Base-by-base conservation (phyloP, 129 eudicot genomes). In the Lonicera japonica region DNA sequence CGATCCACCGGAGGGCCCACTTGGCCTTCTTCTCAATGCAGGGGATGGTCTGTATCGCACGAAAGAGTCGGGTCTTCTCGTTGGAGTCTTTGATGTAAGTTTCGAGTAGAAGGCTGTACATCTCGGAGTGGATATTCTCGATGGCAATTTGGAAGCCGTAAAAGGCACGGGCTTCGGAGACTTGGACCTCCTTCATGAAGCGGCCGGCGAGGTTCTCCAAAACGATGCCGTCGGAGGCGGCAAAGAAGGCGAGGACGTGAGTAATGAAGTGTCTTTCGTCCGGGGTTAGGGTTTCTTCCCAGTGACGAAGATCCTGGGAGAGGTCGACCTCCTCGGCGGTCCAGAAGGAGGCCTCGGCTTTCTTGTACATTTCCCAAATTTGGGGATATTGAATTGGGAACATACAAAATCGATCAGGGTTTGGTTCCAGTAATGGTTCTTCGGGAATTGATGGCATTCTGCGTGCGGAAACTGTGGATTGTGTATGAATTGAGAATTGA, bases 111-210 rank as follows among this genome's bases (percentile, higher is more conserved):
- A 85, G 76, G 76, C 95, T 86, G 74, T 89, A 89, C 95, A 89
- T 89, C 68, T 89, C 96, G 46, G 95, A 89, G 66, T 89, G 97
- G 60, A 89, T 72, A 46, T 86, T 89, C 79, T 86, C 97, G 83
- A 89, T 89, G 8, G 97, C 97, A 66, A 77, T 86, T 73, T 89
- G 97, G 71, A 89, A 89, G 18, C 97, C 97, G 70, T 89, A 89
- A 71, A 89, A 86, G 67, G 95, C 97, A 17, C 95, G 87, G 55
- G 96, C 96, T 90, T 89, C 95, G 3, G 95, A 74, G 58, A 89
- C 68, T 74, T 89, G 87, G 68, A 89, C 75, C 60, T 89, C 95
- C 25, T 78, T 80, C 23, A 89, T 25, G 65, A 89, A 89, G 66
- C 97, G 80, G 23, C 82, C 88, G 69, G 95, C 97, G 52, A 89